Conservation (phyloP, 495 filamentous ascomycete species). For the Penicillium manginii region DNA sequence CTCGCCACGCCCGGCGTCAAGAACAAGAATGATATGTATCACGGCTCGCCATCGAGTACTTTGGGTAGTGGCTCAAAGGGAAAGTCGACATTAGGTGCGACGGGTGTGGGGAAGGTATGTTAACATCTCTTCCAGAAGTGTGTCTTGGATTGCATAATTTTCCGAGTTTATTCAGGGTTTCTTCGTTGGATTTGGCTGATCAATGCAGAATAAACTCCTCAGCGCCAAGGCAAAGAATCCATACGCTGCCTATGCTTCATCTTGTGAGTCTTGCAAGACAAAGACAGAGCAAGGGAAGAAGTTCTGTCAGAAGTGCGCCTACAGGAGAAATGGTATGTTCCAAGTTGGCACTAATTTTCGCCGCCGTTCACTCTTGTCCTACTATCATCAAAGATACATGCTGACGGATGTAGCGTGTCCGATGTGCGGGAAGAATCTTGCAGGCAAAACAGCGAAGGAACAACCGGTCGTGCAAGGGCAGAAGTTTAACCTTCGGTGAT, state of each 20-base stretch:
- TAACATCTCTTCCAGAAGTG: neutral
- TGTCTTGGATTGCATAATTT: neutral
- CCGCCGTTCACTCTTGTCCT: neutral
- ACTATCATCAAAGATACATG: neutral
- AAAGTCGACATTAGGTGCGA: conserved; percentile 47
- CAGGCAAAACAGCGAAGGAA: conserved; percentile 49
- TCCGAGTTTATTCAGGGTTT: neutral
- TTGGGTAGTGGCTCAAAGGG: conserved; percentile 56
- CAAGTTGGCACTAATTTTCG: neutral
- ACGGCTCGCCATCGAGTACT: conserved; percentile 65
- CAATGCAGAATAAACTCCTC: conserved; percentile 64
- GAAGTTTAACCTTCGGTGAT: conserved; percentile 40
- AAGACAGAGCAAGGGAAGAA: conserved; percentile 66
- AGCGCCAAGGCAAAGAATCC: conserved; percentile 71
- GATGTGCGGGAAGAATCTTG: conserved; percentile 65
- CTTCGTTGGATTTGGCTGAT: conserved; percentile 2
- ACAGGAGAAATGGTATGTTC: conserved; percentile 64
- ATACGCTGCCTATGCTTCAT: conserved; percentile 67
- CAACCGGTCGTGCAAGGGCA: conserved; percentile 63
- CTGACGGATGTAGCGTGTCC: conserved; percentile 57
- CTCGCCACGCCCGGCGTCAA: conserved; percentile 72
- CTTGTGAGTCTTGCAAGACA: conserved; percentile 64
- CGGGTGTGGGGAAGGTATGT: conserved; percentile 43
- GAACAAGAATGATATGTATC: conserved; percentile 73
- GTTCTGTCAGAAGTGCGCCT: conserved; percentile 69